Percentiles rank a stretch among this genome's conserved stretches.
These are phyloP conservation scores for Piromyces finnis DNA, from an alignment of 192 early-diverging fungal species.

Conservation along the genomic window DNA sequence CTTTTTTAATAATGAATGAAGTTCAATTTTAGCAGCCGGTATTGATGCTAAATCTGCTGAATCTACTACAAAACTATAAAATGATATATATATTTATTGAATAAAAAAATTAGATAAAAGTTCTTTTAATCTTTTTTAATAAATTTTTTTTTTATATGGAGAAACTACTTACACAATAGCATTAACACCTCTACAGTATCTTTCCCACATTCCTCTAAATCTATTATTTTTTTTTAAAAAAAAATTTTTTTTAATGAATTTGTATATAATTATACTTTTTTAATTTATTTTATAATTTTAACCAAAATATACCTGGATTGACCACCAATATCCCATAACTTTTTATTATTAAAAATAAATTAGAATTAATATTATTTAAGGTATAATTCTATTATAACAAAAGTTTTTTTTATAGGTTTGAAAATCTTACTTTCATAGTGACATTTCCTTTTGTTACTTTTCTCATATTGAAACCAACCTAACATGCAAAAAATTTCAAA, in stretches of 20 bases:
- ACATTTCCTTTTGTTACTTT: slow-evolving; percentile 84
- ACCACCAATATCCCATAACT: slow-evolving; percentile 98
- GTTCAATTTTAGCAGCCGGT: slow-evolving; percentile 78
- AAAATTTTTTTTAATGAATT: too few relatives aligned
- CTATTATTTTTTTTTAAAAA: neutral
- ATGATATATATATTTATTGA: too few relatives aligned
- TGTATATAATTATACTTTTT: too few relatives aligned
- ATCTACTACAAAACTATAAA: slow-evolving; percentile 77
- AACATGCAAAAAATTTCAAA: too few relatives aligned
- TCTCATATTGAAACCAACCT: slow-evolving; percentile 96
- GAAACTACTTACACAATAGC: slow-evolving; percentile 69
- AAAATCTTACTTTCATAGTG: slow-evolving; percentile 47
- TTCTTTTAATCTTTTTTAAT: neutral
- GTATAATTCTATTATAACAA: too few relatives aligned
- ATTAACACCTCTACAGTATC: slow-evolving; percentile 74
- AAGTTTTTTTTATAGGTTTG: too few relatives aligned
- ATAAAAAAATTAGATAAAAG: too few relatives aligned
- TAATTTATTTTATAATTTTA: too few relatives aligned
- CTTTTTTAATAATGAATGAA: slow-evolving; percentile 80
- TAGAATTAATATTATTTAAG: too few relatives aligned
- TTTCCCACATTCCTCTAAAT: slow-evolving; percentile 90
- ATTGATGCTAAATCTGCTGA: slow-evolving; percentile 87
- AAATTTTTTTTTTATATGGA: neutral
- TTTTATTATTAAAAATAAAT: too few relatives aligned
- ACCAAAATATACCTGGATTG: slow-evolving; percentile 61